Evolutionary conservation across 352 stramenopile genomes (phyloP).

Genomic region (Albugo candida): DNA sequence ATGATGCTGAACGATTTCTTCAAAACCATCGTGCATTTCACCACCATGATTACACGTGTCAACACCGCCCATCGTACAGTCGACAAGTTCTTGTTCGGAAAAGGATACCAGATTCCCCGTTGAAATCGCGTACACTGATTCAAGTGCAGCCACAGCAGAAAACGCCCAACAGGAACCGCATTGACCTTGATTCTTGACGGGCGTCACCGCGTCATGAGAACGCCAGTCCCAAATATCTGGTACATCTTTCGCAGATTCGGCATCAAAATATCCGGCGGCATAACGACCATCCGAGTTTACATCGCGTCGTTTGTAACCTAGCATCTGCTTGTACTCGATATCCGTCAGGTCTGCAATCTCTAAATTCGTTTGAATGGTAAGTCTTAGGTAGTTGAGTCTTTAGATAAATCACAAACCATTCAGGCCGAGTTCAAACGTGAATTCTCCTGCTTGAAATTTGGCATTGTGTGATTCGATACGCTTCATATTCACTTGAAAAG

Average conservation of each 20-base stretch:
- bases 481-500: slow-evolving; percentile 26
- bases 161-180: slow-evolving; percentile 96
- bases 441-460: slow-evolving; percentile 21
- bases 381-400: not conserved
- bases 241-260: slow-evolving; percentile 3
- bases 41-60: slow-evolving; percentile 22
- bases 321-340: slow-evolving; percentile 19
- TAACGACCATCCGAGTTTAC: not conserved
- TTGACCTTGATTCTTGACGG: slow-evolving; percentile 86
- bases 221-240: slow-evolving; percentile 44
- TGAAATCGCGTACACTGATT: slow-evolving; percentile 14
- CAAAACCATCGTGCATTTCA: slow-evolving; percentile 21
- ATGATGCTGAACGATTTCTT: slow-evolving; percentile 21
- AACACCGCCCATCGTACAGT: slow-evolving; percentile 14
- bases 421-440: slow-evolving; percentile 25
- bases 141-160: slow-evolving; percentile 29
- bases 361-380: slow-evolving; percentile 1
- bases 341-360: slow-evolving; percentile 20
- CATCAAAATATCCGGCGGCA: slow-evolving; percentile 8
- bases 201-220: slow-evolving; percentile 48
- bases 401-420: slow-evolving; percentile 8
- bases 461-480: slow-evolving; percentile 30
- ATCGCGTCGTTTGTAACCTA: slow-evolving; percentile 16
- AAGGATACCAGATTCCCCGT: slow-evolving; percentile 26
- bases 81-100: slow-evolving; percentile 31